Base-by-base conservation (phyloP, 441 rosid genomes). In the Populus hybrid region DNA sequence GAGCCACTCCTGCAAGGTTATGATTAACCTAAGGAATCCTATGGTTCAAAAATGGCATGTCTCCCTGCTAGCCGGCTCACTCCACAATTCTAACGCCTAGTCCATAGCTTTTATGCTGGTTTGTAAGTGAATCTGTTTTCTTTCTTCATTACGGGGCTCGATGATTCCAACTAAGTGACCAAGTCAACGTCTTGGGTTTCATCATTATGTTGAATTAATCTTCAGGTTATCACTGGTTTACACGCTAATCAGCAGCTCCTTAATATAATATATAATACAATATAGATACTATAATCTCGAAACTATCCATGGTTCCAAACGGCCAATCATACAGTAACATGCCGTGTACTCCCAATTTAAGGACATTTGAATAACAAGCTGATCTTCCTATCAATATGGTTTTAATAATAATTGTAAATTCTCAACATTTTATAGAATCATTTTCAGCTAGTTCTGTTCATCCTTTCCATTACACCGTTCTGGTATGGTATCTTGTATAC, bases 191-290 rank as follows among this genome's bases (percentile, higher is more conserved):
- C 80, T 64, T 14, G 28, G 77, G 71, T 70, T 38, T 11, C 42
- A 38, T 70, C 30, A 35, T 5, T 66, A 6, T n/a, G 78, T 74
- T 76, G 73, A 79, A 79, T 70, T 32, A 71, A 76, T 83, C 84
- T 72, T 66, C 59, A 69, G 21, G 46, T 64, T 21, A 21, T n/a
- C 38, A 50, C 34, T 75, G 64, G 16, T 67, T 71, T 66, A 32
- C 28, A 21, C 64, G 3, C 4, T 35, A 34, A 19, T 76, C 24
- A 57, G 53, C 40, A 61, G 36, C 67, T 67, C 11, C 6, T 75
- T 66, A 36, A 32, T 63, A 35, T 10, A 35, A 23, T 1, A 23
- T 1, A 32, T 19, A 40, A 30, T 61, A 35, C 19, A 35, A 23
- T 12, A 11, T 46, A 12, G 18, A 11, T 46, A 14, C 53, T 3